Percentiles rank a stretch among this genome's conserved stretches.
Evolutionary conservation across 805 yeast species (phyloP).

Genomic region (Cyberlindnera xylosilytica): DNA sequence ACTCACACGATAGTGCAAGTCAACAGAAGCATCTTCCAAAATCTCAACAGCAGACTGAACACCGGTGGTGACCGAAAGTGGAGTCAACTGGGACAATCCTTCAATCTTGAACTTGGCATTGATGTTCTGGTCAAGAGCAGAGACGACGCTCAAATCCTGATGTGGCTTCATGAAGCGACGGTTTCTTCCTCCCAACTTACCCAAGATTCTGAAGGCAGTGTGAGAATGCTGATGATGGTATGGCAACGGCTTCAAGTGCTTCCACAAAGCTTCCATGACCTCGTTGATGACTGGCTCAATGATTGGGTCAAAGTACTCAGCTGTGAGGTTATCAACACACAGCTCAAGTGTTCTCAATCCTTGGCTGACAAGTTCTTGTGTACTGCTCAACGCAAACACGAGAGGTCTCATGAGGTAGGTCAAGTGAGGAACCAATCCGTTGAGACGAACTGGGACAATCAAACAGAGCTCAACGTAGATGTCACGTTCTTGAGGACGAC

Average conservation of each 20-base stretch:
- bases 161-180: conserved; percentile 81
- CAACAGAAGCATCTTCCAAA: conserved; percentile 57
- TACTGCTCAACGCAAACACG: conserved; percentile 84
- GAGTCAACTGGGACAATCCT: conserved; percentile 59
- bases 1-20: conserved; percentile 66
- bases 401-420: conserved; percentile 87
- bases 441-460: conserved; percentile 92
- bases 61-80: conserved; percentile 82
- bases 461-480: conserved; percentile 91
- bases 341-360: conserved; percentile 92
- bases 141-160: conserved; percentile 53
- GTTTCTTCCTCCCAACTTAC: conserved; percentile 95
- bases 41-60: conserved; percentile 73
- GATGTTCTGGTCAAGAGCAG: conserved; percentile 61
- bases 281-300: conserved; percentile 95
- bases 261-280: conserved; percentile 91
- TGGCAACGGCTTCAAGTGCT: conserved; percentile 86
- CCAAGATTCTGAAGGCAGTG: conserved; percentile 87
- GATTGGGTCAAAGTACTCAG: conserved; percentile 95
- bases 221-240: conserved; percentile 94
- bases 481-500: conserved; percentile 88
- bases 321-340: conserved; percentile 94
- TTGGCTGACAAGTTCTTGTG: conserved; percentile 89
- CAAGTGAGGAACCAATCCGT: conserved; percentile 90
- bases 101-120: conserved; percentile 67